Base-by-base conservation (phyloP, 257 asterid species). In the Nyctanthes arbortristis region DNA sequence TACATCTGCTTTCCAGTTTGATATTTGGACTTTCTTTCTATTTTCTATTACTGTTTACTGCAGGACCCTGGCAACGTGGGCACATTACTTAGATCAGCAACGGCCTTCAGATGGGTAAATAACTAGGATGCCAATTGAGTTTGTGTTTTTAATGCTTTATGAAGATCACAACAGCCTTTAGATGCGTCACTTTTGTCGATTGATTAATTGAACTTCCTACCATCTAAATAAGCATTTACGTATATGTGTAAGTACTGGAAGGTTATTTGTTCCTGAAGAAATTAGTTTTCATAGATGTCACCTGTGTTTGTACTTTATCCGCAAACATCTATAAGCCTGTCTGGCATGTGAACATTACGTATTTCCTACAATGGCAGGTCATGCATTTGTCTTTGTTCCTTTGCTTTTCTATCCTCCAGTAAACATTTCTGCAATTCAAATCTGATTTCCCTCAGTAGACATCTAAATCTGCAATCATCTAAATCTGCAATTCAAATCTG, bases 21-120 rank as follows among this genome's bases (percentile, higher is more conserved):
- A 71, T 29, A 34, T 36, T 52, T 47, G 4, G 69, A 61, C 63
- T 47, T 27, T 5, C 6, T 52, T 24, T 52, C 30, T n/a, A n/a
- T n/a, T n/a, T 71, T 30, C 45, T 68, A 24, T 35, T 13, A 36
- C 69, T 73, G 73, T 69, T 60, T 62, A 69, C 60, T 71, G 80
- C 88, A 94, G 97, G 99, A 94, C 79, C 99, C 97, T 2, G 99
- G 97, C 68, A 91, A 94, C 72, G 92, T 94, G 49, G 99, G 97
- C 49, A 86, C 99, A 12, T 84, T 94, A 54, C 85, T 94, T 66
- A 80, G 99, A 78, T 84, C 97, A 28, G 97, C 97, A 20, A 81
- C 83, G 49, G 97, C 99, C 22, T 94, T 93, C 76, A 78, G 88
- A 82, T 93, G 99, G 97, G 99, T 93, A 82, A 81, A 79, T 49